Conservation (phyloP, 1,139 yeast species). For the Meyerozyma carpophila region DNA sequence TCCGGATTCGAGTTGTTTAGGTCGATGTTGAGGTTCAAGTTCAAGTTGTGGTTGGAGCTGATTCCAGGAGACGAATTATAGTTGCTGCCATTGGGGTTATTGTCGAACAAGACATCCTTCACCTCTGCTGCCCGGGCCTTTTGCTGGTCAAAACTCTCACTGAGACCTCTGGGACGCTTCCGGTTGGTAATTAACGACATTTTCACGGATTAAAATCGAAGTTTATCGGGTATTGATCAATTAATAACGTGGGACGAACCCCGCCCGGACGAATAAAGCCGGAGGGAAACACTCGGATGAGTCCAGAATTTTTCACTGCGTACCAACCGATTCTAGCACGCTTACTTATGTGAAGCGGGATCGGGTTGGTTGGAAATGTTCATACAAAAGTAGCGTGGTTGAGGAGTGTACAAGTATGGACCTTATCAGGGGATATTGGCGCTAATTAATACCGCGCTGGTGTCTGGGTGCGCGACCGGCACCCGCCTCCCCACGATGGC, state of each 20-base stretch:
- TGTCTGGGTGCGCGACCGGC: not conserved
- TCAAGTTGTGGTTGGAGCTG: constrained; percentile 2
- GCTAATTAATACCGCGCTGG: not conserved
- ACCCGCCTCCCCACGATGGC: not conserved
- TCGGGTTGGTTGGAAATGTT: not conserved
- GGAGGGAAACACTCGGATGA: not conserved
- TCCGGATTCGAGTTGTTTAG: constrained; percentile 3
- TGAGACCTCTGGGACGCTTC: constrained; percentile 45
- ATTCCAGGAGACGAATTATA: constrained; percentile 1
- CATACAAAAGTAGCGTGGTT: not conserved
- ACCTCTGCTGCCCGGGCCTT: constrained; percentile 8
- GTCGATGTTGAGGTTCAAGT: constrained; percentile 5
- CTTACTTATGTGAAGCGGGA: not conserved
- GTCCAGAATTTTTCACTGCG: not conserved
- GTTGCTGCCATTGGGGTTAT: not conserved
- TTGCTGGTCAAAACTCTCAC: constrained; percentile 31
- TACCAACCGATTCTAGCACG: not conserved
- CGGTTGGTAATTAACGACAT: constrained; percentile 36
- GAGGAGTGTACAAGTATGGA: not conserved
- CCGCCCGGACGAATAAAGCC: not conserved
- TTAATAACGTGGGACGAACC: too few species aligned
- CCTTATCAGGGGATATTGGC: not conserved
- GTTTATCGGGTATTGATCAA: too few species aligned
- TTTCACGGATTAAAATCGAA: not conserved
- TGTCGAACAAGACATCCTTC: constrained; percentile 1